Evolutionary conservation across 192 early-diverging fungal genomes (phyloP).

Genomic region (Coemansia sp.): DNA sequence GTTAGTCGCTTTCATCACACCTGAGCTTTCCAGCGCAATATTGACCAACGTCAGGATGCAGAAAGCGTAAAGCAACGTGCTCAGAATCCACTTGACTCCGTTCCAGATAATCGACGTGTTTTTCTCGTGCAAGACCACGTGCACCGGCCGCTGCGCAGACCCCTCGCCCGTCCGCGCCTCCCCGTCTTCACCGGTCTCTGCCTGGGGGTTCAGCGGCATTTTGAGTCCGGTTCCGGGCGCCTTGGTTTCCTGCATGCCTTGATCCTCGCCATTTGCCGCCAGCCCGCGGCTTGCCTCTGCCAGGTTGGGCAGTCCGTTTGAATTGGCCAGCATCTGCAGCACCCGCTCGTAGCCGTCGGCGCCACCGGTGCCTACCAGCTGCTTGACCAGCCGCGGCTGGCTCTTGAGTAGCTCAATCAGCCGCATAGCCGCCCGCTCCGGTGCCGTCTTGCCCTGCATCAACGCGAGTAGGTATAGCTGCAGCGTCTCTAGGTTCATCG

Average conservation of each 20-base stretch:
- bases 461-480: slow-evolving; percentile 46
- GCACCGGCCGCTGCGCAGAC: slow-evolving; percentile 25
- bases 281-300: not conserved
- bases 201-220: not conserved
- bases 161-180: slow-evolving; percentile 10
- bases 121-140: slow-evolving; percentile 37
- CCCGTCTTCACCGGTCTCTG: not conserved
- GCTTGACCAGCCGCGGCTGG: slow-evolving; percentile 34
- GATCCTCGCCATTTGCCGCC: not conserved
- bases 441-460: slow-evolving; percentile 36
- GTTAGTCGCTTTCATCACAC: slow-evolving; percentile 57
- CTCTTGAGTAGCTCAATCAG: slow-evolving; percentile 38
- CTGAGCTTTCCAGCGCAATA: slow-evolving; percentile 66
- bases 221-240: not conserved
- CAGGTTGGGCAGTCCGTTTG: slow-evolving; percentile 3
- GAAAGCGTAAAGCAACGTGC: slow-evolving; percentile 54
- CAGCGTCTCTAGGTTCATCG: slow-evolving; percentile 35
- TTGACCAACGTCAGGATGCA: slow-evolving; percentile 68
- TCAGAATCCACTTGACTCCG: slow-evolving; percentile 35
- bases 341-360: slow-evolving; percentile 33
- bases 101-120: slow-evolving; percentile 23
- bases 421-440: slow-evolving; percentile 45
- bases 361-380: slow-evolving; percentile 26
- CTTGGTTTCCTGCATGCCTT: not conserved
- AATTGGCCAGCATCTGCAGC: slow-evolving; percentile 38